Base-by-base conservation (phyloP, 2,329 filamentous ascomycete species). In the Tolypocladium paradoxum region DNA sequence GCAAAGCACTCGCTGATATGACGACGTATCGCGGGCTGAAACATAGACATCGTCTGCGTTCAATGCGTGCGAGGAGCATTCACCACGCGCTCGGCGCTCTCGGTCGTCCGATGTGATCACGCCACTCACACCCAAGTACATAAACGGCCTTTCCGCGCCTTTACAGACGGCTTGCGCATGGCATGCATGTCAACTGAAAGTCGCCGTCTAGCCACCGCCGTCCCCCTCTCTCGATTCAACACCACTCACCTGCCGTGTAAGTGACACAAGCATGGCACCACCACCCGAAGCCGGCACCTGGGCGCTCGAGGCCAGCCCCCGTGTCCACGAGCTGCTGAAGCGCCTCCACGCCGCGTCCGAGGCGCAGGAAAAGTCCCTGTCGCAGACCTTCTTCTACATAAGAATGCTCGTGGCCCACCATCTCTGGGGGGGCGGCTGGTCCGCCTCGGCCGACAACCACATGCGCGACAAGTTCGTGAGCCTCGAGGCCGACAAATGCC, bases 381-480 rank as follows among this genome's bases (percentile, higher is more conserved):
- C 60, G 0, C 62, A 67, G 27, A 58, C 31, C 0, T 55, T 60
- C 50, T 67, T 65, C 50, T 66, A 66, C 45, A 29, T 64, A 22
- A 56, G 53, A 29, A 56, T 56, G 5, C 49, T 64, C 8, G 49
- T 57, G 22, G 50, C 56, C 40, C 57, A 62, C 49, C 63, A 62
- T 52, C n/a, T 67, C 12, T 60, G 53, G 8, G 61, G 61, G 18
- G 47, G 54, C 1, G 61, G 22, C 37, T 68, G 53, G 56, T 59
- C 51, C 51, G 52, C 60, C 51, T 46, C 54, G n/a, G 52, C 48
- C 20, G 68, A 75, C 54, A 57, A 65, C 16, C 61, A 70, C 18
- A 74, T 75, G 71, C 66, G 63, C 18, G 77, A 82, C 61, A 79
- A 79, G 60, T 83, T 83, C 61, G 76, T 84, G 51, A 78, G 78